These are phyloP conservation scores for Ilyonectria mors-panacis DNA, from an alignment of 2,329 filamentous ascomycete genomes.

Conservation along the genomic window DNA sequence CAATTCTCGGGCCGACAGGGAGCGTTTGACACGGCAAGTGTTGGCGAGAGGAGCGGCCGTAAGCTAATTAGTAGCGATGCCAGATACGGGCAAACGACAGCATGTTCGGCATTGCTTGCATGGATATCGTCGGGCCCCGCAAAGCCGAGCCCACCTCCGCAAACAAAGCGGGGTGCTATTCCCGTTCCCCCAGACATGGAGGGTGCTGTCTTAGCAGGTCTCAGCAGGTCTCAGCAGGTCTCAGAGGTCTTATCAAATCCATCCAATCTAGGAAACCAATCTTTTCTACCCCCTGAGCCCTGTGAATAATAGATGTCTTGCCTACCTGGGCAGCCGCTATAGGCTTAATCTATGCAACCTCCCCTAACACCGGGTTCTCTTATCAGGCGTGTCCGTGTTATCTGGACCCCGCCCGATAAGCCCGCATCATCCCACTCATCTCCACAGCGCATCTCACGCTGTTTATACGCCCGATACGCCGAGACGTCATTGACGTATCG, in stretches of 20 bases:
- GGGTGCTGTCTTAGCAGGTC: too few species aligned
- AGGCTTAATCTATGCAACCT: not conserved
- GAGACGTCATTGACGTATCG: not conserved
- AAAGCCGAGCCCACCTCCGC: constrained; percentile 11
- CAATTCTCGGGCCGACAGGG: constrained; percentile 3
- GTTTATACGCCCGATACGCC: not conserved
- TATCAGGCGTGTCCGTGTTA: not conserved
- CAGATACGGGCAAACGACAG: not conserved
- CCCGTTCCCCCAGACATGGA: not conserved
- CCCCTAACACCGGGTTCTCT: not conserved
- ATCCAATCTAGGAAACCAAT: not conserved
- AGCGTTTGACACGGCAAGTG: not conserved
- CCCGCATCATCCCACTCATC: not conserved
- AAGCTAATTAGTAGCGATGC: not conserved
- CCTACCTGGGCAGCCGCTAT: not conserved
- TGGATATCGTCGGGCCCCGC: constrained; percentile 10
- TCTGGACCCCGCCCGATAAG: not conserved
- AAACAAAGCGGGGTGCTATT: constrained; percentile 4
- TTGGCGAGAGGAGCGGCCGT: not conserved
- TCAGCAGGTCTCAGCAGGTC: too few species aligned
- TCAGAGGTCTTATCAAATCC: too few species aligned
- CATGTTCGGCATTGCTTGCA: not conserved
- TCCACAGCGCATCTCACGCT: not conserved
- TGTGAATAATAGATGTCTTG: not conserved
- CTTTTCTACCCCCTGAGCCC: not conserved